Evolutionary conservation across 148 eudicot species (phyloP).

Genomic region (Chenopodium berlandieri): DNA sequence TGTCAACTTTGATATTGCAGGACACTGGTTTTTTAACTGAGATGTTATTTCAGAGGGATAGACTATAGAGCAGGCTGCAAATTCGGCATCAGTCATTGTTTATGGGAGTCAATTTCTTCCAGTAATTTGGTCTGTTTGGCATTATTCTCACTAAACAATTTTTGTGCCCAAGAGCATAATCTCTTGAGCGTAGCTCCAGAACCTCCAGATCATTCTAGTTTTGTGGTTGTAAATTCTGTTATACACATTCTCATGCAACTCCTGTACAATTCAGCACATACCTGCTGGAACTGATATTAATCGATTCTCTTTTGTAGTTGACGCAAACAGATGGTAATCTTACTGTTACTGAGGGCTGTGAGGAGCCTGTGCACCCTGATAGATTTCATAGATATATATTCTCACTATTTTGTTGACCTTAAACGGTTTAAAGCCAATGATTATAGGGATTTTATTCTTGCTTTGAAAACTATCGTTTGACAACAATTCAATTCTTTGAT

Average conservation of each 20-base stretch:
- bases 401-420: too few relatives aligned
- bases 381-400: too few relatives aligned
- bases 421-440: too few relatives aligned
- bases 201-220: neutral
- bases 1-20: slow-evolving; percentile 11
- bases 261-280: neutral
- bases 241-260: too few relatives aligned
- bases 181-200: neutral
- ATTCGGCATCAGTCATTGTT: neutral
- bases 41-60: neutral
- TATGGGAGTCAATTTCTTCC: neutral
- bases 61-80: neutral
- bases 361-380: neutral
- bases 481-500: neutral
- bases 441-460: too few relatives aligned
- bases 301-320: neutral
- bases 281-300: neutral
- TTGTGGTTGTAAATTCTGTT: neutral
- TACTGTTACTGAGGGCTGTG: neutral
- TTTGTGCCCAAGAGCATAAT: neutral
- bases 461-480: neutral
- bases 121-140: neutral
- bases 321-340: neutral
- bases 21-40: neutral
- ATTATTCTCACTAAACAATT: neutral